Base-by-base conservation (phyloP, 2,329 filamentous ascomycete genomes). In the Hypoxylon sp. region DNA sequence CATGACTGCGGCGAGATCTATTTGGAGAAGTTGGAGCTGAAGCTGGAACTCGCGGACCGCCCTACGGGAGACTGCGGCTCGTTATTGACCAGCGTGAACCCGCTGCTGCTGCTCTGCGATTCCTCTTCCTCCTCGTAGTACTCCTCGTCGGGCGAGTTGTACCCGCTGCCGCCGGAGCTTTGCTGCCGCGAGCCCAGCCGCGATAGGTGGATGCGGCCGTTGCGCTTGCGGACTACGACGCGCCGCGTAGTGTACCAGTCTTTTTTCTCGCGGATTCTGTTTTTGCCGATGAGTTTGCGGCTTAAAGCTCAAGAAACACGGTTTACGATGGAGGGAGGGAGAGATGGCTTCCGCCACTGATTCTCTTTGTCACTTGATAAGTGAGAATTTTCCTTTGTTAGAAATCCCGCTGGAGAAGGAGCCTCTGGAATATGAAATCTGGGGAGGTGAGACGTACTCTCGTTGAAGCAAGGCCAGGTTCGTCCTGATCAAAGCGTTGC, bases 391-490 rank as follows among this genome's bases (percentile, higher is more conserved):
- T 39, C 13, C 13, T 10, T 34, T 15, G 32, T 34, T 34, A 3
- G 4, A 34, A 11, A 5, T 4, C 8, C 32, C 3, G 3, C 6
- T 8, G 20, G 37, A 28, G 15, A 34, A 44, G 28, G 20, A 19
- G 28, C 17, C n/a, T 4, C 5, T 26, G n/a, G 17, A 26, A 26
- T 26, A 7, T 26, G 17, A 8, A 32, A 11, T 24, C 10, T 3
- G 13, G 1, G 6, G 6, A 13, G 34, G 17, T 44, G 39, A 48
- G 11, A 79, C 82, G 69, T 74, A 84, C 82, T 82, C 75, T 46
- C 78, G 79, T 72, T 82, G 80, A 34, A 84, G 72, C 26, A 82
- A 77, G 26, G 81, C 81, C 63, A 85, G 79, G 65, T 82, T 81
- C 62, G 84, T 75, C 53, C 81, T 79, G 58, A 79, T 76, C 34